A percentile compares a stretch with the other conserved stretches of the same genome.
phyloP scores from a whole-genome alignment of 768 basidiomycete species.

The Rickenella mellea region DNA sequence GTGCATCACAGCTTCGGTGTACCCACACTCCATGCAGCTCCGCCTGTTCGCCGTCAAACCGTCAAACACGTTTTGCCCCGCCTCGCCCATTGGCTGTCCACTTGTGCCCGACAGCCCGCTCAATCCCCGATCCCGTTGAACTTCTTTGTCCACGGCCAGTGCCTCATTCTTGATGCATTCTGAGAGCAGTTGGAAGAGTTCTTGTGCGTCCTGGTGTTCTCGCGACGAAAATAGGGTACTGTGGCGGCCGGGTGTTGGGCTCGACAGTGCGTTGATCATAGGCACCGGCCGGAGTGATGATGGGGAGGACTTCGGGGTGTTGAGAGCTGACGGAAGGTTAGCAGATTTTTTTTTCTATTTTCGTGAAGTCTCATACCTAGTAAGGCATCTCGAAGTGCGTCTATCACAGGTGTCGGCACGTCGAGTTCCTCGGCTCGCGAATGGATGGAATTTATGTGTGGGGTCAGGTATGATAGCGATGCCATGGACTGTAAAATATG shows the following conservation, averaged over 20 bases:
- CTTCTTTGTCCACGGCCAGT: slow-evolving; percentile 62
- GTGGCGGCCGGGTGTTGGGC: slow-evolving; percentile 40
- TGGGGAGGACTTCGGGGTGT: slow-evolving; percentile 48
- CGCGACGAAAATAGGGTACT: slow-evolving; percentile 73
- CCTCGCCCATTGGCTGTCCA: slow-evolving; percentile 21
- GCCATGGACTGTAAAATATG: slow-evolving; percentile 66
- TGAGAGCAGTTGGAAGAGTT: slow-evolving; percentile 90
- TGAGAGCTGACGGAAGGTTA: slow-evolving; percentile 38
- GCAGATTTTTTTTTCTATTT: neutral
- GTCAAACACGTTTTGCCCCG: slow-evolving; percentile 71
- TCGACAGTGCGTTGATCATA: slow-evolving; percentile 62
- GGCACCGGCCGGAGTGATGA: slow-evolving; percentile 60
- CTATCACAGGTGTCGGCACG: slow-evolving; percentile 79
- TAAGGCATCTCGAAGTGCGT: slow-evolving; percentile 65
- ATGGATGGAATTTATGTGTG: slow-evolving; percentile 69
- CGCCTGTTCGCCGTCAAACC: slow-evolving; percentile 85
- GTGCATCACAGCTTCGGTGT: slow-evolving; percentile 90
- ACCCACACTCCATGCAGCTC: slow-evolving; percentile 83
- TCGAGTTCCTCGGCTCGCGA: slow-evolving; percentile 70
- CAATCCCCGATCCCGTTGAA: slow-evolving; percentile 60
- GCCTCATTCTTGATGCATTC: slow-evolving; percentile 85
- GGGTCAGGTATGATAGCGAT: slow-evolving; percentile 73
- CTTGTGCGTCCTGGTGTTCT: slow-evolving; percentile 97
- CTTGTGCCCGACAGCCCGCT: slow-evolving; percentile 36
- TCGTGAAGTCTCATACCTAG: slow-evolving; percentile 38